Conservation (phyloP, 2,329 filamentous ascomycete genomes). For the Chaetomium olivaceum region DNA sequence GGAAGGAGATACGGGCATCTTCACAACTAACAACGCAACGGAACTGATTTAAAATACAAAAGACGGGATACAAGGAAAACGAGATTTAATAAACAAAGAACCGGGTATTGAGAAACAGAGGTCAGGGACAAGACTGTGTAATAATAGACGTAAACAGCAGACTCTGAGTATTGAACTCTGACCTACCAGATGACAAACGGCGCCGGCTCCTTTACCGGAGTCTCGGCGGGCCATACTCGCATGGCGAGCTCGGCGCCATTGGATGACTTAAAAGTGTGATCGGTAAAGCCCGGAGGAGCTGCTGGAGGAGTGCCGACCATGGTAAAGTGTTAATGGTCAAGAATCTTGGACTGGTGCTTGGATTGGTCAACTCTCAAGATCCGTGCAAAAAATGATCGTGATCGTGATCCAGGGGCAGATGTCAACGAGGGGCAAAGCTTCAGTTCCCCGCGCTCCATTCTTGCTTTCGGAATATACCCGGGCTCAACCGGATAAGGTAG, state of each 20-base stretch:
- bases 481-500: not conserved
- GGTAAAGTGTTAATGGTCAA: not conserved
- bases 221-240: slow-evolving; percentile 29
- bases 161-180: not conserved
- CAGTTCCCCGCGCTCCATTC: not conserved
- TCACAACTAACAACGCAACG: too few relatives aligned
- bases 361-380: not conserved
- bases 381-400: not conserved
- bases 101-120: too few relatives aligned
- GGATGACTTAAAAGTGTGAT: slow-evolving; percentile 26
- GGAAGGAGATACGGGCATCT: too few relatives aligned
- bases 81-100: too few relatives aligned
- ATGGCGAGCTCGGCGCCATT: slow-evolving; percentile 24
- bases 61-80: too few relatives aligned
- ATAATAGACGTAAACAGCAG: too few relatives aligned
- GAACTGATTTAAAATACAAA: too few relatives aligned
- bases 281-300: slow-evolving; percentile 26
- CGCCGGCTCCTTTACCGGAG: slow-evolving; percentile 12
- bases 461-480: not conserved
- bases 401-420: not conserved
- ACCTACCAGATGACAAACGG: slow-evolving; percentile 28
- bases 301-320: slow-evolving; percentile 9
- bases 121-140: not conserved
- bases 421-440: not conserved
- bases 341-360: not conserved